phyloP scores from a whole-genome alignment of 1,284 basidiomycete genomes.

The Moniliophthora roreri region DNA sequence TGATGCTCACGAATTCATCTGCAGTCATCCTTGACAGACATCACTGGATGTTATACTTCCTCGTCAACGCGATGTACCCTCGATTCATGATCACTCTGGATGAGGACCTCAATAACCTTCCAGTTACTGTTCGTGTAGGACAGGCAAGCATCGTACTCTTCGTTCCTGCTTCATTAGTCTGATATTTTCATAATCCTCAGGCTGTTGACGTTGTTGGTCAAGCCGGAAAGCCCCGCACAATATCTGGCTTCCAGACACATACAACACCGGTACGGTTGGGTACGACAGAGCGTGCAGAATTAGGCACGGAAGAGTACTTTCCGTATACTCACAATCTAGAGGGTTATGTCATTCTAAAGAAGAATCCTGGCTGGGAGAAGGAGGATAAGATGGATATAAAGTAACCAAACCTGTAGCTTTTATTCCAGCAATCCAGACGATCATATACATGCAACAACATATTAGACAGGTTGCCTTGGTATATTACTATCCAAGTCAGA shows the following conservation, averaged over 20 bases:
- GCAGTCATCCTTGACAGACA: constrained; percentile 90
- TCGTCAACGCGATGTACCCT: constrained; percentile 95
- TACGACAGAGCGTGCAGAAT: constrained; percentile 90
- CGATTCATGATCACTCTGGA: constrained; percentile 97
- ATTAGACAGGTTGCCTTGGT: too few relatives aligned
- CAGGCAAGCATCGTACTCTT: constrained; percentile 51
- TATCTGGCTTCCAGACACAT: constrained; percentile 96
- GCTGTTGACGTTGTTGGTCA: constrained; percentile 90
- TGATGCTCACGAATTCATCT: constrained; percentile 11
- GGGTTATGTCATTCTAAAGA: constrained; percentile 86
- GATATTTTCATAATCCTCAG: constrained; percentile 32
- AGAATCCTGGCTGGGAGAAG: constrained; percentile 83
- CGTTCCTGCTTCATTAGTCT: constrained; percentile 9
- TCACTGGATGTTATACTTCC: constrained; percentile 99
- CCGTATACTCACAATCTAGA: constrained; percentile 89
- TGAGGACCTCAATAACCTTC: constrained; percentile 82
- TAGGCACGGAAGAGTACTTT: constrained; percentile 97
- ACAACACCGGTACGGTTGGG: constrained; percentile 94
- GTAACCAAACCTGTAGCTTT: too few relatives aligned
- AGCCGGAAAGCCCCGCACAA: constrained; percentile 89
- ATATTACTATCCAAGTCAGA: too few relatives aligned
- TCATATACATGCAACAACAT: too few relatives aligned
- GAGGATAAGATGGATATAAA: constrained; percentile 82
- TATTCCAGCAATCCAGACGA: too few relatives aligned
- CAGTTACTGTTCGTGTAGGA: constrained; percentile 94